Conservation (phyloP, 805 yeast genomes). For the Hanseniaspora thailandica region DNA sequence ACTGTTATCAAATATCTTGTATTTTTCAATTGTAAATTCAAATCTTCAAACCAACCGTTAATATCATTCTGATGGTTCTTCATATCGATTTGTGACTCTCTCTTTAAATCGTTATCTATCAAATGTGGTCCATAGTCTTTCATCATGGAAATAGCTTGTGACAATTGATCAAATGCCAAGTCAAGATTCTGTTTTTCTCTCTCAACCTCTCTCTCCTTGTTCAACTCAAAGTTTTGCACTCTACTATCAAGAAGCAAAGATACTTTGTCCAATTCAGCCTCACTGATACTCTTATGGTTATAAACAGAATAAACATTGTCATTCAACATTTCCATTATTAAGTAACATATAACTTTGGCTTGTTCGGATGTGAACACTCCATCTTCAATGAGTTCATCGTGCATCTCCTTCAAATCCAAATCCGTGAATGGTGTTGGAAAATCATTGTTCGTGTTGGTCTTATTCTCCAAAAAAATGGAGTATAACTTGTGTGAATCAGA, state of each 20-base stretch:
- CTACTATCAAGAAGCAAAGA: constrained; percentile 84
- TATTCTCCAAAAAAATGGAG: neutral
- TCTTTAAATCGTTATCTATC: constrained; percentile 46
- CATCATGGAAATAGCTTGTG: constrained; percentile 58
- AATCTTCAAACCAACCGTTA: constrained; percentile 56
- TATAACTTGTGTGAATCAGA: neutral
- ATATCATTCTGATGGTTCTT: constrained; percentile 81
- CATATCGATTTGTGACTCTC: constrained; percentile 71
- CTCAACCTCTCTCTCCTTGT: constrained; percentile 61
- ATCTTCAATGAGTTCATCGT: constrained; percentile 3
- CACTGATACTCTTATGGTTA: constrained; percentile 25
- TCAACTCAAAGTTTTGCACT: constrained; percentile 71
- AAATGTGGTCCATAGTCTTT: constrained; percentile 65
- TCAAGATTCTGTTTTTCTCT: constrained; percentile 55
- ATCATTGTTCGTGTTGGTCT: constrained; percentile 1
- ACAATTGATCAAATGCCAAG: constrained; percentile 53
- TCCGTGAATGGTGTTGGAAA: constrained; percentile 6
- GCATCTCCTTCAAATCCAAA: constrained; percentile 2
- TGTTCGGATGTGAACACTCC: constrained; percentile 22
- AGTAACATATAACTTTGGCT: constrained; percentile 21
- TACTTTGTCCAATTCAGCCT: constrained; percentile 74
- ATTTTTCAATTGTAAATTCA: constrained; percentile 65
- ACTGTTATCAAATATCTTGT: constrained; percentile 75
- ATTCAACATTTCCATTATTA: constrained; percentile 30
- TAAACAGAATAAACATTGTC: constrained; percentile 36